A percentile compares a stretch with the other conserved stretches of the same genome.
phyloP scores from a whole-genome alignment of 2,329 filamentous ascomycete genomes.

The Talaromyces sp. region DNA sequence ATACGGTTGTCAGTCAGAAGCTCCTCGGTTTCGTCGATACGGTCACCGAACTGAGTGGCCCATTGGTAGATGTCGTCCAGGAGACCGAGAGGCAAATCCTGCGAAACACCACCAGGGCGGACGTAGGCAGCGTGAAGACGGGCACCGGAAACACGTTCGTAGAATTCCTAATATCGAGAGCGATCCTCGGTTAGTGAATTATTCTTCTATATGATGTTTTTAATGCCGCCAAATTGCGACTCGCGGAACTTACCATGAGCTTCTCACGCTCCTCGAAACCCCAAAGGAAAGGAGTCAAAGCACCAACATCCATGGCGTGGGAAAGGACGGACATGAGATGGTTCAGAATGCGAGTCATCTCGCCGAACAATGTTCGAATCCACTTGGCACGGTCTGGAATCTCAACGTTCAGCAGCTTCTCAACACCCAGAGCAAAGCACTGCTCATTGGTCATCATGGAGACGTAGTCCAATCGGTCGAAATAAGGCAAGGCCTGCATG shows the following conservation, averaged over 20 bases:
- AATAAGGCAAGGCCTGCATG: conserved; percentile 96
- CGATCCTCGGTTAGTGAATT: conserved; percentile 1
- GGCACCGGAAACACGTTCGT: conserved; percentile 97
- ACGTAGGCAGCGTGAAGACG: conserved; percentile 97
- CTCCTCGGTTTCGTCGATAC: conserved; percentile 98
- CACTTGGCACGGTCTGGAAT: conserved; percentile 94
- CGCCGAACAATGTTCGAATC: conserved; percentile 93
- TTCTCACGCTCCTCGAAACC: conserved; percentile 99
- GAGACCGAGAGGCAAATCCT: conserved; percentile 90
- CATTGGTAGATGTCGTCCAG: conserved; percentile 99
- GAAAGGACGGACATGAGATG: conserved; percentile 97
- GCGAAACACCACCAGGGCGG: conserved; percentile 91
- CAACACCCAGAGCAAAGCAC: conserved; percentile 90
- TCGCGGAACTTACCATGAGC: conserved; percentile 79
- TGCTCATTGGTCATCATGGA: conserved; percentile 99
- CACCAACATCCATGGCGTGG: conserved; percentile 98
- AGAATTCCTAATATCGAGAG: conserved; percentile 76
- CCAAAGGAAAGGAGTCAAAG: conserved; percentile 97
- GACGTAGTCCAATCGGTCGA: conserved; percentile 97
- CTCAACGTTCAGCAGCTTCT: conserved; percentile 97
- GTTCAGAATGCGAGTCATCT: conserved; percentile 92
- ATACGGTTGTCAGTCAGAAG: conserved; percentile 99
- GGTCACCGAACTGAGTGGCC: conserved; percentile 98
- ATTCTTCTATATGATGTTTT: neutral
- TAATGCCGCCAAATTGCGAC: neutral